Percentiles rank a stretch among this genome's conserved stretches.
Evolutionary conservation across 2,329 filamentous ascomycete species (phyloP).

Genomic region (Macrophomina phaseolina): DNA sequence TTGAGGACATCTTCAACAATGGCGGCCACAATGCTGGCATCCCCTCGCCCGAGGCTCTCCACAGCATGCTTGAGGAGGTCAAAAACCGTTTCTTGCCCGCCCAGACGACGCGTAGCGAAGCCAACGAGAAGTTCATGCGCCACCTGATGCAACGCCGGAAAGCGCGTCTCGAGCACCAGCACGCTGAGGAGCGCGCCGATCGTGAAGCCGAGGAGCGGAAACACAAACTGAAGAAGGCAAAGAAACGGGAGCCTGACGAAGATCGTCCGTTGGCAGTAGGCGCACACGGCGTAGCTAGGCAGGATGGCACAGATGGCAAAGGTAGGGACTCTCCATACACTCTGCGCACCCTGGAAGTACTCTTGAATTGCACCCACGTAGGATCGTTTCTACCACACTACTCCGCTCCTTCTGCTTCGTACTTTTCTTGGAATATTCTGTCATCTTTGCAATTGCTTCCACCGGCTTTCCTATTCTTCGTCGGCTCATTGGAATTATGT

Average conservation of each 20-base stretch:
- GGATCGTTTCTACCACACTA: background rate
- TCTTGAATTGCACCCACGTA: background rate
- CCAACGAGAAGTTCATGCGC: constrained; percentile 76
- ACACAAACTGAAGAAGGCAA: constrained; percentile 64
- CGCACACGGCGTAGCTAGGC: constrained; percentile 66
- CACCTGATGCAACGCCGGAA: constrained; percentile 71
- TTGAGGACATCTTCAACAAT: constrained; percentile 73
- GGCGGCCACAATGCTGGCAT: constrained; percentile 58
- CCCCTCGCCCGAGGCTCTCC: constrained; percentile 67
- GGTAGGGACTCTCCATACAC: constrained; percentile 46
- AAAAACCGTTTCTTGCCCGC: constrained; percentile 58
- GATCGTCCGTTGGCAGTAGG: constrained; percentile 65
- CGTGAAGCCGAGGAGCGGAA: constrained; percentile 57
- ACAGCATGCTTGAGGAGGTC: constrained; percentile 69
- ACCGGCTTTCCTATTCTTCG: too few species aligned
- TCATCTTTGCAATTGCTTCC: background rate
- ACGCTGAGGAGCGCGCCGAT: constrained; percentile 56
- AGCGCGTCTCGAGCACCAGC: constrained; percentile 61
- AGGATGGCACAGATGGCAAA: constrained; percentile 68
- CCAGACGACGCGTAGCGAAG: constrained; percentile 60
- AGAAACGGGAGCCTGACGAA: constrained; percentile 75
- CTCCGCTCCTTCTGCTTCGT: background rate
- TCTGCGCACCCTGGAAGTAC: background rate
- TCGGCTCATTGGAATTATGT: too few species aligned
- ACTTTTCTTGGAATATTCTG: background rate